phyloP scores from a whole-genome alignment of 495 filamentous ascomycete species.

The Cercophora samala region DNA sequence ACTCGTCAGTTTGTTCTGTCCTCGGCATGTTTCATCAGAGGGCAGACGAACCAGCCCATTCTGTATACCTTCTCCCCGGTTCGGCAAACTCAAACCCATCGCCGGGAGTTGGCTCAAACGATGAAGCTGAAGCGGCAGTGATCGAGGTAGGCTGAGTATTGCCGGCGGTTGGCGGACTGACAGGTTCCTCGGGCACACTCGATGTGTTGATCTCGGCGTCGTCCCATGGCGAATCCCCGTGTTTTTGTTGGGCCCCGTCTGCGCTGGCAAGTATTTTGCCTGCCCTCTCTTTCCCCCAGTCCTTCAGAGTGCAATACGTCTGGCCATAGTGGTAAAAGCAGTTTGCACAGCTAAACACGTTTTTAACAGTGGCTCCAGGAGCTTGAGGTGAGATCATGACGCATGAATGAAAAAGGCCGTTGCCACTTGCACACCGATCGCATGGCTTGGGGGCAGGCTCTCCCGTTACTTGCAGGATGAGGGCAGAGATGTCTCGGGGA shows the following conservation, averaged over 20 bases:
- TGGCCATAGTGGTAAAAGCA: slow-evolving; percentile 36
- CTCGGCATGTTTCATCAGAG: neutral
- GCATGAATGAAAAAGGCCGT: slow-evolving; percentile 33
- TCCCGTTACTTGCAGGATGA: slow-evolving; percentile 35
- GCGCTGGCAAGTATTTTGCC: slow-evolving; percentile 5
- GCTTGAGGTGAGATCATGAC: slow-evolving; percentile 28
- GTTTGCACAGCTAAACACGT: slow-evolving; percentile 31
- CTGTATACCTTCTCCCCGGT: neutral
- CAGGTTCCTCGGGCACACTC: neutral
- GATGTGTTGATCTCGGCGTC: neutral
- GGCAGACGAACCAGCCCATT: neutral
- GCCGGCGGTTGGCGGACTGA: neutral
- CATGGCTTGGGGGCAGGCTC: slow-evolving; percentile 28
- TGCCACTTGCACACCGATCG: slow-evolving; percentile 24
- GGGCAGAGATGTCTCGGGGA: slow-evolving; percentile 29
- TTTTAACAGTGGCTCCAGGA: slow-evolving; percentile 2
- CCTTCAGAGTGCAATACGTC: slow-evolving; percentile 30
- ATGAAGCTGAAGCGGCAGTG: neutral
- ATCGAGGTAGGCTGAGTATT: neutral
- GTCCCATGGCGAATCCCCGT: neutral
- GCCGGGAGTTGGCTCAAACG: too few species aligned
- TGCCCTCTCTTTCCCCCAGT: slow-evolving; percentile 23
- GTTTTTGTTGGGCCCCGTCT: neutral
- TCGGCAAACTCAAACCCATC: neutral
- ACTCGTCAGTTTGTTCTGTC: slow-evolving; percentile 6